phyloP scores from a whole-genome alignment of 2,329 filamentous ascomycete genomes.

The Pseudocercospora musae region DNA sequence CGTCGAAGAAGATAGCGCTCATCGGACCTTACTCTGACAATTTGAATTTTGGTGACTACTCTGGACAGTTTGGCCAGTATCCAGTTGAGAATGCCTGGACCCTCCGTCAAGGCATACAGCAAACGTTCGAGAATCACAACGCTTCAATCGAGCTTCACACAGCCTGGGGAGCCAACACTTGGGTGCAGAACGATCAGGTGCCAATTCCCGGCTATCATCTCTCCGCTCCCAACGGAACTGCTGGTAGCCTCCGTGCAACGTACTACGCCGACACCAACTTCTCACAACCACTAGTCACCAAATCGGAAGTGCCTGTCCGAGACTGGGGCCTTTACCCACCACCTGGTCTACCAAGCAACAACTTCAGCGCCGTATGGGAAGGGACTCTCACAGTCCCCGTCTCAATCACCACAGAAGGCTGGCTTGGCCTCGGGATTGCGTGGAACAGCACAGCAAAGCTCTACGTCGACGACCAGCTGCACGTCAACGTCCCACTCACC shows the following conservation, averaged over 20 bases:
- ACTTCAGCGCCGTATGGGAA: conserved; percentile 21
- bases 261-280: conserved; percentile 19
- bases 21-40: conserved; percentile 17
- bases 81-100: conserved; percentile 15
- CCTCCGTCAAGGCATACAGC: conserved; percentile 13
- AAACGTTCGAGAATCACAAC: conserved; percentile 1
- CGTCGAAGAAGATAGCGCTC: conserved; percentile 11
- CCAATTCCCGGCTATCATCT: conserved; percentile 20
- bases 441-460: conserved; percentile 20
- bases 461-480: conserved; percentile 14
- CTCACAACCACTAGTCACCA: conserved; percentile 9
- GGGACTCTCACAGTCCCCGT: conserved; percentile 17
- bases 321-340: conserved; percentile 20
- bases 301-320: conserved; percentile 11
- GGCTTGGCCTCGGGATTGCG: conserved; percentile 16
- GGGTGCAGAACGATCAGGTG: conserved; percentile 17
- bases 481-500: conserved; percentile 16
- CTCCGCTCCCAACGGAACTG: conserved; percentile 11
- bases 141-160: conserved; percentile 8
- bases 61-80: conserved; percentile 19
- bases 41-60: conserved; percentile 20
- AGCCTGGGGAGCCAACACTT: conserved; percentile 19
- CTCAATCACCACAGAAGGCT: conserved; percentile 12
- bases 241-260: conserved; percentile 13
- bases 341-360: conserved; percentile 18